These are phyloP conservation scores for Penicillium sp. DNA, from an alignment of 2,329 filamentous ascomycete species.

Conservation along the genomic window DNA sequence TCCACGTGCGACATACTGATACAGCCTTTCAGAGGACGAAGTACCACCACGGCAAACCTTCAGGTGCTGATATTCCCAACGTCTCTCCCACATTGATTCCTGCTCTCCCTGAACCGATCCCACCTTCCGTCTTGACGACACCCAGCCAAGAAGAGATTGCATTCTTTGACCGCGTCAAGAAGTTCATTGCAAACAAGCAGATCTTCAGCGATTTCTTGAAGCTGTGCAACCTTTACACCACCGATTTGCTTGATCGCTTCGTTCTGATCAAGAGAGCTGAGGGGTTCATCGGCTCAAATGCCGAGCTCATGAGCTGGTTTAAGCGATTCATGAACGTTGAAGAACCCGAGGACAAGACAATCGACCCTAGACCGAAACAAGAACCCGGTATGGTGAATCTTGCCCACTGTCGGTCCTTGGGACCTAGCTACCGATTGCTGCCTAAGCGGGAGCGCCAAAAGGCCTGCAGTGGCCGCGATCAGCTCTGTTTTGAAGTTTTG, in stretches of 20 bases:
- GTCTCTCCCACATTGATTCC: constrained; percentile 87
- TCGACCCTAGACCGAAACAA: constrained; percentile 73
- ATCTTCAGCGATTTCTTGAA: constrained; percentile 96
- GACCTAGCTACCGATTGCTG: constrained; percentile 89
- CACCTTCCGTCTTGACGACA: constrained; percentile 68
- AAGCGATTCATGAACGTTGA: constrained; percentile 73
- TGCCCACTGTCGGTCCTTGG: constrained; percentile 91
- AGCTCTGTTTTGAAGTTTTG: constrained; percentile 86
- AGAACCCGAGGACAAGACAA: constrained; percentile 70
- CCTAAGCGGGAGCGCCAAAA: constrained; percentile 89
- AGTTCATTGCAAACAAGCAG: constrained; percentile 88
- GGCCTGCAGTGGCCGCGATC: constrained; percentile 88
- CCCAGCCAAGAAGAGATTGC: constrained; percentile 80
- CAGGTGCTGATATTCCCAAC: constrained; percentile 56
- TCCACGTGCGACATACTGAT: neutral
- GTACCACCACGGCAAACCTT: constrained; percentile 65
- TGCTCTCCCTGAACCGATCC: constrained; percentile 79
- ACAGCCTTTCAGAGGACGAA: constrained; percentile 64
- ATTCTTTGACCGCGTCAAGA: constrained; percentile 96
- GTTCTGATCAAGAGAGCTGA: constrained; percentile 78
- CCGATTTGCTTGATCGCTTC: constrained; percentile 84
- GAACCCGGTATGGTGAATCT: constrained; percentile 79
- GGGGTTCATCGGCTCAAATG: constrained; percentile 81
- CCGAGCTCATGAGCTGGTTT: constrained; percentile 86
- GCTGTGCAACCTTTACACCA: constrained; percentile 90